These are phyloP conservation scores for Russula olivacea DNA, from an alignment of 768 basidiomycete species.

Conservation along the genomic window DNA sequence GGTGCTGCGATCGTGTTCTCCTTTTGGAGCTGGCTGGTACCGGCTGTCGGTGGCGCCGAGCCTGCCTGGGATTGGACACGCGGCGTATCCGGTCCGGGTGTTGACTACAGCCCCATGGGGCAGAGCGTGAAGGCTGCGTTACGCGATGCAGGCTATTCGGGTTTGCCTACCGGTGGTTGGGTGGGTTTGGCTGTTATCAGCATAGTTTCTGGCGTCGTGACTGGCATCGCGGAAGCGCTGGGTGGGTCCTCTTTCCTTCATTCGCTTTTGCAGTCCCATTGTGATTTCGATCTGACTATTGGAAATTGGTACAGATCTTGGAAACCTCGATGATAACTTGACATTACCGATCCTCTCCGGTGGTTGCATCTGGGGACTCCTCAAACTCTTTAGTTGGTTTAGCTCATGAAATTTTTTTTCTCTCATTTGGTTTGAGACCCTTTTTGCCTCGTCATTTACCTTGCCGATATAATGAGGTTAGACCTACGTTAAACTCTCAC, in stretches of 20 bases:
- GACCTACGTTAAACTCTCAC: conserved; percentile 8
- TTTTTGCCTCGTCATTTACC: background rate
- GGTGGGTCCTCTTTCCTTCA: conserved; percentile 45
- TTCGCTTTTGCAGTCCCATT: background rate
- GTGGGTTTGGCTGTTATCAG: conserved; percentile 52
- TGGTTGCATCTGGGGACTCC: conserved; percentile 55
- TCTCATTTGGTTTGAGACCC: background rate
- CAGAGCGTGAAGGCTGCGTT: conserved; percentile 29
- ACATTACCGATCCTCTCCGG: conserved; percentile 87
- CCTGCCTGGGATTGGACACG: conserved; percentile 53
- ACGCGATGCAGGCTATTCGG: conserved; percentile 21
- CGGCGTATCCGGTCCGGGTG: conserved; percentile 38
- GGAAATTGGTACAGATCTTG: conserved; percentile 52
- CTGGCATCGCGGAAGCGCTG: conserved; percentile 83
- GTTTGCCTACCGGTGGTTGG: conserved; percentile 36
- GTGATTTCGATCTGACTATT: background rate
- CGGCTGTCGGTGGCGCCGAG: conserved; percentile 37
- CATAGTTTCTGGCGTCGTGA: conserved; percentile 65
- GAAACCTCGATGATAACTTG: conserved; percentile 81
- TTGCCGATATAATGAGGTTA: conserved; percentile 1
- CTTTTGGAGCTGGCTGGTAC: conserved; percentile 67
- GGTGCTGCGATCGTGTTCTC: conserved; percentile 58
- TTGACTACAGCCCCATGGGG: conserved; percentile 24
- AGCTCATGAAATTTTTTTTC: conserved; percentile 14
- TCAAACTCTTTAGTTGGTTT: conserved; percentile 39